These are phyloP conservation scores for Solanum chmielewskii DNA, from an alignment of 257 asterid species.

Conservation along the genomic window DNA sequence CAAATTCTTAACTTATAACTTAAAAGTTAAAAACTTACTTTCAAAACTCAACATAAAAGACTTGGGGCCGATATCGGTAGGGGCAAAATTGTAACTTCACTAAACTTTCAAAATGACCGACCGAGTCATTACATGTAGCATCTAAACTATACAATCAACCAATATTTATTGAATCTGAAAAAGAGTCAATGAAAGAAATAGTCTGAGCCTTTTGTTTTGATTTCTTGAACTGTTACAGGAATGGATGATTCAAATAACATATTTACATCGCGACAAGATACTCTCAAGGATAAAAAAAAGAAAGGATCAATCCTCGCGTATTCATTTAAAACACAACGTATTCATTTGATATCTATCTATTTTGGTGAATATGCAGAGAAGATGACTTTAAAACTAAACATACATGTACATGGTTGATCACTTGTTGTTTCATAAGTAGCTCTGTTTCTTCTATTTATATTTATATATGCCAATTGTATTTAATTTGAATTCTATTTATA, in stretches of 20 bases:
- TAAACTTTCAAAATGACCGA: too few species aligned
- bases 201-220: background rate
- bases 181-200: background rate
- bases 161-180: background rate
- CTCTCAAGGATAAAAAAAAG: conserved; percentile 40
- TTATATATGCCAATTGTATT: too few species aligned
- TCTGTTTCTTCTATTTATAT: too few species aligned
- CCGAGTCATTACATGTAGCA: background rate
- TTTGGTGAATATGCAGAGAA: conserved; percentile 31
- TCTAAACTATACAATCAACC: background rate
- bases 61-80: too few species aligned
- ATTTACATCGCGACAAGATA: conserved; percentile 15
- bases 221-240: conserved; percentile 21
- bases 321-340: background rate
- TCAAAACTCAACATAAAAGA: too few species aligned
- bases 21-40: too few species aligned
- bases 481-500: too few species aligned
- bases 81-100: too few species aligned
- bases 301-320: conserved; percentile 54
- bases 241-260: conserved; percentile 54
- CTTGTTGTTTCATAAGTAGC: too few species aligned
- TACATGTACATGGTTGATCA: too few species aligned
- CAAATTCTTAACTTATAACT: too few species aligned
- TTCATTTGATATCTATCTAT: background rate
- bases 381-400: conserved; percentile 52